These are phyloP conservation scores for Clarireedia sp. DNA, from an alignment of 2,329 filamentous ascomycete species.

Conservation along the genomic window DNA sequence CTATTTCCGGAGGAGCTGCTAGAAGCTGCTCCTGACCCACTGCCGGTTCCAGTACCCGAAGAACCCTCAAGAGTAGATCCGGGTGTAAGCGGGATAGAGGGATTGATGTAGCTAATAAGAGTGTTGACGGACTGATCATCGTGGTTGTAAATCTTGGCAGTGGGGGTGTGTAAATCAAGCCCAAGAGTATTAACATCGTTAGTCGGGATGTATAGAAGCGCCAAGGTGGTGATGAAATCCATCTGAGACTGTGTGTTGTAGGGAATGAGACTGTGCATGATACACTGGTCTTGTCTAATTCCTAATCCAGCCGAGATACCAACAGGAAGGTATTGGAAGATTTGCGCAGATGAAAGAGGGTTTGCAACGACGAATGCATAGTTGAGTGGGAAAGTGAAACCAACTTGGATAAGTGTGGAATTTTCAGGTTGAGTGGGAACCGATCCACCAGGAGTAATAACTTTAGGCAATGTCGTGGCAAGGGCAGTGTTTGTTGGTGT, in stretches of 20 bases:
- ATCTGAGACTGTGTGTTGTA: conserved; percentile 61
- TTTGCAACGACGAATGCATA: conserved; percentile 73
- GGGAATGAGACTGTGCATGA: conserved; percentile 66
- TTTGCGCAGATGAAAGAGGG: conserved; percentile 68
- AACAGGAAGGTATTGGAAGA: conserved; percentile 69
- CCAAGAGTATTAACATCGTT: conserved; percentile 60
- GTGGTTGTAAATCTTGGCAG: conserved; percentile 69
- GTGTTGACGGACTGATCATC: conserved; percentile 56
- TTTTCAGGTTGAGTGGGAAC: conserved; percentile 38
- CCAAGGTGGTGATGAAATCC: conserved; percentile 76
- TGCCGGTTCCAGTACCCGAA: conserved; percentile 30
- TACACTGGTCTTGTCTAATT: conserved; percentile 40
- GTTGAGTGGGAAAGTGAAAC: conserved; percentile 73
- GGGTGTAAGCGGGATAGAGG: conserved; percentile 50
- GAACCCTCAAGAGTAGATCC: conserved; percentile 34
- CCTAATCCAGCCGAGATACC: conserved; percentile 50
- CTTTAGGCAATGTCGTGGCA: conserved; percentile 19
- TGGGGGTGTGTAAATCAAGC: conserved; percentile 62
- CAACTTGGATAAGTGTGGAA: conserved; percentile 70
- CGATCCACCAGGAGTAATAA: conserved; percentile 24
- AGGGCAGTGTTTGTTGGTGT: conserved; percentile 22
- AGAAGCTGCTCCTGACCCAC: conserved; percentile 29
- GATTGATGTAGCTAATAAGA: conserved; percentile 75
- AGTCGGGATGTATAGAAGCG: conserved; percentile 66
- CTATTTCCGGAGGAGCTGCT: conserved; percentile 31